These are phyloP conservation scores for Starmerella cellae DNA, from an alignment of 805 yeast genomes.

Conservation along the genomic window DNA sequence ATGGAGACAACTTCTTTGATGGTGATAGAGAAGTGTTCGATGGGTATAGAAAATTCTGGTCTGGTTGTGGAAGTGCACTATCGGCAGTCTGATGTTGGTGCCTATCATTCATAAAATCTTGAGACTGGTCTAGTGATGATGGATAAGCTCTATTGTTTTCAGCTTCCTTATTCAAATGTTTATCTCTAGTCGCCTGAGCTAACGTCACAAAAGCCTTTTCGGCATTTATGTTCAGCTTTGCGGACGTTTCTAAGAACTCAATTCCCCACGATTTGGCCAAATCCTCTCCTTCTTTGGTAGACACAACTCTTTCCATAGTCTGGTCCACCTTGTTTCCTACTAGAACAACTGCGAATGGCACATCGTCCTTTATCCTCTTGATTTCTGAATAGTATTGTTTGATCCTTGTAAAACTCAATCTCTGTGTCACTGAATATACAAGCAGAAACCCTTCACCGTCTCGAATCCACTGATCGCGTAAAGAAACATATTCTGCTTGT, in stretches of 20 bases:
- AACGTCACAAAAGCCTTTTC: slow-evolving; percentile 62
- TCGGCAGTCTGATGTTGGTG: too few species aligned
- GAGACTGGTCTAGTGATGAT: too few species aligned
- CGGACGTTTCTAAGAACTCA: slow-evolving; percentile 80
- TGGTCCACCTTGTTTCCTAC: slow-evolving; percentile 87
- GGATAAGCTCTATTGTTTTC: too few species aligned
- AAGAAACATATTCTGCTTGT: slow-evolving; percentile 87
- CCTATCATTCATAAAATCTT: too few species aligned
- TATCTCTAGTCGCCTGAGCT: slow-evolving; percentile 32
- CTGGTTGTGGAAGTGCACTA: too few species aligned
- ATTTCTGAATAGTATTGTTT: slow-evolving; percentile 69
- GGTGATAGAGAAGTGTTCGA: too few species aligned
- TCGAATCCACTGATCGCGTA: slow-evolving; percentile 88
- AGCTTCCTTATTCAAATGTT: neutral
- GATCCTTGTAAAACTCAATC: slow-evolving; percentile 74
- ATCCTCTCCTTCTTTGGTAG: slow-evolving; percentile 71
- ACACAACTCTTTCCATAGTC: slow-evolving; percentile 59
- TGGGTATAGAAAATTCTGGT: too few species aligned
- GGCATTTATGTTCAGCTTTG: slow-evolving; percentile 82
- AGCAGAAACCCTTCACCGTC: slow-evolving; percentile 89
- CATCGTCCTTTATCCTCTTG: slow-evolving; percentile 49
- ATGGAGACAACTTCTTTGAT: too few species aligned
- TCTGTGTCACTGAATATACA: slow-evolving; percentile 78
- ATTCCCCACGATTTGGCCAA: slow-evolving; percentile 52
- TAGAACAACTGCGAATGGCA: slow-evolving; percentile 60